Conservation (phyloP, 305 asterid species). For the Rubia balearica region DNA sequence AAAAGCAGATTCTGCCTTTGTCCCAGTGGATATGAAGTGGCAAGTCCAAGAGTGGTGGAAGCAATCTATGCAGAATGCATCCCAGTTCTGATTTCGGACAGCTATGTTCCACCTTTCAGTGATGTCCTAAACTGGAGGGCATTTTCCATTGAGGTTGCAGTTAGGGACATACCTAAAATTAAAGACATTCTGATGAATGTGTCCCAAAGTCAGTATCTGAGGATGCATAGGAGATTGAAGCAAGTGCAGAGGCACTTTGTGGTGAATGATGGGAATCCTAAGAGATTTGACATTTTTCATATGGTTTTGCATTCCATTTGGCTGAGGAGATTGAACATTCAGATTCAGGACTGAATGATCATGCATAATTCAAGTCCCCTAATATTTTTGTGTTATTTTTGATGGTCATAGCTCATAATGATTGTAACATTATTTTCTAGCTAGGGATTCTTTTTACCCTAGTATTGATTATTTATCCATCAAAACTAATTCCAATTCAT, state of each 20-base stretch:
- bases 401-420: too few relatives aligned
- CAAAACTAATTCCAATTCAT: too few relatives aligned
- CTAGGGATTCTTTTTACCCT: too few relatives aligned
- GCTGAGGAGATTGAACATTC: too few relatives aligned
- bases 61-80: conserved; percentile 36
- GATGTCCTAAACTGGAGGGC: conserved; percentile 32
- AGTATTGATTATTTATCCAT: too few relatives aligned
- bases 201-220: conserved; percentile 31
- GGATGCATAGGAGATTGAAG: conserved; percentile 44
- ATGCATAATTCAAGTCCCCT: too few relatives aligned
- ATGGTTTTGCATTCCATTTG: conserved; percentile 70
- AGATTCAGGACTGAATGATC: too few relatives aligned
- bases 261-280: conserved; percentile 49
- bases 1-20: conserved; percentile 28
- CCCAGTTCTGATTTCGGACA: conserved; percentile 33
- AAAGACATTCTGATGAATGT: conserved; percentile 29
- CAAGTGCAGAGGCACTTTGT: conserved; percentile 59
- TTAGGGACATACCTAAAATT: conserved; percentile 25
- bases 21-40: conserved; percentile 39
- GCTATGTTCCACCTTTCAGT: conserved; percentile 32
- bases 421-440: too few relatives aligned
- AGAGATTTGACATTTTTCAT: conserved; percentile 59
- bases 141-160: conserved; percentile 26
- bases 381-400: too few relatives aligned
- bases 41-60: conserved; percentile 34